Conservation (phyloP, 2,329 filamentous ascomycete species). For the Colletotrichum nymphaeae region DNA sequence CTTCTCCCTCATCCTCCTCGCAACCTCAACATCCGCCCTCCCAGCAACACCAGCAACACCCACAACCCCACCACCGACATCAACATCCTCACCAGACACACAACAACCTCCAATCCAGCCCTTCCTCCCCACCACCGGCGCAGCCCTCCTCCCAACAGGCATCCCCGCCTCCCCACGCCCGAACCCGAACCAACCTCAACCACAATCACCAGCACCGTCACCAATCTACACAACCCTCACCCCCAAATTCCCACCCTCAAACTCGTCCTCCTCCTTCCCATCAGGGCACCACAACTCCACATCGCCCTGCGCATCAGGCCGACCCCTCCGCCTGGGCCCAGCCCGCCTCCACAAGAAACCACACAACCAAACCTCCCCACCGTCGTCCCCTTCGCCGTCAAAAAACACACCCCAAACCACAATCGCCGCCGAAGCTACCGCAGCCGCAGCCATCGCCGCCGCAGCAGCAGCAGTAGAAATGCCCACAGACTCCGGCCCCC, state of each 20-base stretch:
- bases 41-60: constrained; percentile 25
- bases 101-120: not conserved
- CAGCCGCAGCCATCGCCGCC: not conserved
- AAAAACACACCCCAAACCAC: not conserved
- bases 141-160: not conserved
- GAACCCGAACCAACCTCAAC: not conserved
- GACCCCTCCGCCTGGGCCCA: constrained; percentile 22
- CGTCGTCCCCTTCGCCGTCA: not conserved
- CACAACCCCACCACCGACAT: not conserved
- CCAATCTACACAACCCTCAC: constrained; percentile 25
- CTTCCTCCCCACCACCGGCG: constrained; percentile 10
- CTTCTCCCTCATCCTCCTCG: constrained; percentile 27
- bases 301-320: constrained; percentile 17
- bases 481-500: constrained; percentile 20
- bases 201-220: not conserved
- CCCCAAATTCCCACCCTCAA: constrained; percentile 2
- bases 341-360: constrained; percentile 26
- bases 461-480: not conserved
- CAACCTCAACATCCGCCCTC: constrained; percentile 6
- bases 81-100: not conserved
- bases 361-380: not conserved
- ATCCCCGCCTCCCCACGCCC: no score
- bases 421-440: not conserved
- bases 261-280: constrained; percentile 11
- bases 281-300: not conserved